phyloP scores from a whole-genome alignment of 257 asterid species.

The Asclepias syriaca region DNA sequence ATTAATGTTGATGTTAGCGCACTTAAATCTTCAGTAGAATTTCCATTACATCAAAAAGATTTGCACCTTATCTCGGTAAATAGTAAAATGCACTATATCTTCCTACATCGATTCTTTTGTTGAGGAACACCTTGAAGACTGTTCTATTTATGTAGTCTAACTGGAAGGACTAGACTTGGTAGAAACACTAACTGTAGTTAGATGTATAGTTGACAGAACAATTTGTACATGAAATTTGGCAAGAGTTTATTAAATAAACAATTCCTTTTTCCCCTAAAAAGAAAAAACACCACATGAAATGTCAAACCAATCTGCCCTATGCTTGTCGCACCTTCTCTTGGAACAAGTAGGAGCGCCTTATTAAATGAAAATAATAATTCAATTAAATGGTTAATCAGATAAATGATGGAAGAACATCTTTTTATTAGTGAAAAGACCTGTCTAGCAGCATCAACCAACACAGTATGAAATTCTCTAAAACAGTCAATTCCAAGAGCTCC shows the following conservation, averaged over 20 bases:
- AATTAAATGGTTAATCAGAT: background rate
- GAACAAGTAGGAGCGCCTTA: background rate
- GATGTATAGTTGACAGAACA: too few species aligned
- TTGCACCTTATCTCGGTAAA: background rate
- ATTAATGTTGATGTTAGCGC: background rate
- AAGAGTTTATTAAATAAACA: too few species aligned
- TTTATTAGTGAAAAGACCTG: slow-evolving; percentile 38
- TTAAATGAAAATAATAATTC: background rate
- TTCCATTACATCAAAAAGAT: background rate
- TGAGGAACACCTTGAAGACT: too few species aligned
- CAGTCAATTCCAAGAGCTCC: slow-evolving; percentile 92
- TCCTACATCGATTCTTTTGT: too few species aligned
- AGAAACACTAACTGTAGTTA: too few species aligned
- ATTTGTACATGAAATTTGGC: too few species aligned
- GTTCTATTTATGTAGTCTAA: too few species aligned
- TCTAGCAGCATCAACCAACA: slow-evolving; percentile 64
- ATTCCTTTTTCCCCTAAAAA: too few species aligned
- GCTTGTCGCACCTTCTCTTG: background rate
- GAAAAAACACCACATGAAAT: background rate
- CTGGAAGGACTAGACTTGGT: too few species aligned
- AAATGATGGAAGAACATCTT: slow-evolving; percentile 1
- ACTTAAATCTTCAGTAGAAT: background rate
- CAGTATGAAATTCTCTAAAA: slow-evolving; percentile 72
- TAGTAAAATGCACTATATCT: background rate
- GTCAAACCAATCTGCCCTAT: background rate